phyloP scores from a whole-genome alignment of 306 rosid genomes.

The Urtica urens region DNA sequence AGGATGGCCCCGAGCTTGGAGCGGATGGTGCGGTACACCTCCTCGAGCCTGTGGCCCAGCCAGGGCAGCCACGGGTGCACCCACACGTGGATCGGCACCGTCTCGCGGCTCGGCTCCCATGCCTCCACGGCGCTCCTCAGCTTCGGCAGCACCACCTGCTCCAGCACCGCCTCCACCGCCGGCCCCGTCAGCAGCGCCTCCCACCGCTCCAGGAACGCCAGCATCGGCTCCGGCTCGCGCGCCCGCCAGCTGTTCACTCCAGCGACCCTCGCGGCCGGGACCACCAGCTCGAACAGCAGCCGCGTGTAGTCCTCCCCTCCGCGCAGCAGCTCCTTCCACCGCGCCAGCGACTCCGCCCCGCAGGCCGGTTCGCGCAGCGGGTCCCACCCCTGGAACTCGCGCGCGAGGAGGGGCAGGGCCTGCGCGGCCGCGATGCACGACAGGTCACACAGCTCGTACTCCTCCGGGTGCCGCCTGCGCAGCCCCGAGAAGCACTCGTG shows the following conservation, averaged over 20 bases:
- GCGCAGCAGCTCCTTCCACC: conserved; percentile 64
- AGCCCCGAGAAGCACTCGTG: conserved; percentile 45
- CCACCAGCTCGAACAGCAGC: conserved; percentile 73
- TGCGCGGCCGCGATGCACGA: conserved; percentile 77
- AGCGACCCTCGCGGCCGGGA: conserved; percentile 79
- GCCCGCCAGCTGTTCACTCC: conserved; percentile 87
- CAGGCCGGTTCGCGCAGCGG: conserved; percentile 68
- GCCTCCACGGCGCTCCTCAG: conserved; percentile 61
- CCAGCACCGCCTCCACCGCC: conserved; percentile 51
- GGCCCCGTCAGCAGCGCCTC: conserved; percentile 65
- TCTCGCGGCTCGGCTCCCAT: conserved; percentile 91
- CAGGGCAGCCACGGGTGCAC: conserved; percentile 94
- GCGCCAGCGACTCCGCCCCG: conserved; percentile 51
- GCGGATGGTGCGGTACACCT: conserved; percentile 63
- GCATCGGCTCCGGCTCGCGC: conserved; percentile 90
- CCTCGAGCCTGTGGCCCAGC: conserved; percentile 72
- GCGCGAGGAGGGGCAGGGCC: conserved; percentile 68
- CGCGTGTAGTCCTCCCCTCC: conserved; percentile 60
- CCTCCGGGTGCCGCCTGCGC: conserved; percentile 40
- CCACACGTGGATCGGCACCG: conserved; percentile 88
- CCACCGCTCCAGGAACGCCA: conserved; percentile 69
- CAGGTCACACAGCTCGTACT: conserved; percentile 72
- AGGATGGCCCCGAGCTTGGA: conserved; percentile 69
- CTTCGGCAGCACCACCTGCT: conserved; percentile 65
- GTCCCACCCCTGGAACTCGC: conserved; percentile 88